Conservation (phyloP, 495 filamentous ascomycete species). For the Lentithecium fluviatile region DNA sequence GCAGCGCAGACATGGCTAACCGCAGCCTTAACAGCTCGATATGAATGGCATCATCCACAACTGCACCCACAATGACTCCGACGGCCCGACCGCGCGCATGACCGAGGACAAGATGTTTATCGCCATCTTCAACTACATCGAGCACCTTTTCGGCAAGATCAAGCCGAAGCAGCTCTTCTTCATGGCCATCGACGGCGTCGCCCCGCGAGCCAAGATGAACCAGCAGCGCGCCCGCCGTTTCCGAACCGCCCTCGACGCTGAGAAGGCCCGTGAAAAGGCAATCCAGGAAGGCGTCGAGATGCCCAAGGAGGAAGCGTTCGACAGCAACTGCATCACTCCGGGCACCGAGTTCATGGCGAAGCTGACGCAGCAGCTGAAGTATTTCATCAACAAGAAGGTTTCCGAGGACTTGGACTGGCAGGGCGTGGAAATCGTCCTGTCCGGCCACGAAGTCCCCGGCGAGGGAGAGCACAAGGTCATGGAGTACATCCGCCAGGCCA, state of each 20-base stretch:
- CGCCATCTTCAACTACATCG: conserved; percentile 99
- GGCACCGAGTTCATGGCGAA: conserved; percentile 98
- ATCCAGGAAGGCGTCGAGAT: conserved; percentile 83
- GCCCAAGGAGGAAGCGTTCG: conserved; percentile 93
- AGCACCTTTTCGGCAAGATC: conserved; percentile 97
- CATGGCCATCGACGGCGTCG: conserved; percentile 98
- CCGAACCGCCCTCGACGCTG: conserved; percentile 87
- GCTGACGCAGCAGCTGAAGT: conserved; percentile 89
- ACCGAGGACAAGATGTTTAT: conserved; percentile 99
- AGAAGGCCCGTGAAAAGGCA: conserved; percentile 85
- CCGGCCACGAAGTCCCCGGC: conserved; percentile 97
- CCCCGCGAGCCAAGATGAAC: conserved; percentile 99
- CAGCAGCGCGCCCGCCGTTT: conserved; percentile 96
- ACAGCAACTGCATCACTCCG: conserved; percentile 99
- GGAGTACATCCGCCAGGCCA: conserved; percentile 97
- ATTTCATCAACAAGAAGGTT: conserved; percentile 98
- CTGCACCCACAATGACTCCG: conserved; percentile 94
- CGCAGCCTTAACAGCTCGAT: conserved; percentile 58
- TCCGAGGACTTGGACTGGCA: conserved; percentile 98
- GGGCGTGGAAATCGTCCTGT: conserved; percentile 89
- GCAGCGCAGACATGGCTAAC: conserved; percentile 5
- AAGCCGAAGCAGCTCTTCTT: conserved; percentile 98
- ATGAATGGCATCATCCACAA: conserved; percentile 99
- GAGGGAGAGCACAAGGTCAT: conserved; percentile 99
- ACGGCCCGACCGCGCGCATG: conserved; percentile 86